phyloP scores from a whole-genome alignment of 768 basidiomycete species.

The Rhizopogon salebrosus region DNA sequence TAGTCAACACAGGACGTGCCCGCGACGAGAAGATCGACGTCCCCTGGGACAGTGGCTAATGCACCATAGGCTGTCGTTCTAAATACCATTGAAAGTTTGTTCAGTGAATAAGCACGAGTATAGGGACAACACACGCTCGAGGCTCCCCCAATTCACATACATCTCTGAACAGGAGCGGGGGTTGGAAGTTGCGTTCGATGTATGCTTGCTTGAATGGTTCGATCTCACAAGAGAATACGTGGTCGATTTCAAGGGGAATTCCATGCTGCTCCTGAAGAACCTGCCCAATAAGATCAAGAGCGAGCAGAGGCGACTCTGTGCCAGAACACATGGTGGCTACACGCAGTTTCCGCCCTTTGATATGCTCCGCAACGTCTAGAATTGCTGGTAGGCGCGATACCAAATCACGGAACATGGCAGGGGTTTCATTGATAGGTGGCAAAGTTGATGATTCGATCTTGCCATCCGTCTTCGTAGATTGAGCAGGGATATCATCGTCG shows the following conservation, averaged over 20 bases:
- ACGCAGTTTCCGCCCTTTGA: slow-evolving; percentile 79
- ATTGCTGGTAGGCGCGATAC: slow-evolving; percentile 62
- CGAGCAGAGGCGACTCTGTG: slow-evolving; percentile 91
- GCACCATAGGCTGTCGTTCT: slow-evolving; percentile 94
- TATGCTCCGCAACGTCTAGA: slow-evolving; percentile 56
- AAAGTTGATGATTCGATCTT: slow-evolving; percentile 54
- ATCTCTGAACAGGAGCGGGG: slow-evolving; percentile 88
- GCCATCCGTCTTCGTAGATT: slow-evolving; percentile 31
- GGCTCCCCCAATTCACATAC: slow-evolving; percentile 82
- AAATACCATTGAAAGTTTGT: slow-evolving; percentile 2
- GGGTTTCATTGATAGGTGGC: slow-evolving; percentile 71
- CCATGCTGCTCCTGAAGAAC: slow-evolving; percentile 66
- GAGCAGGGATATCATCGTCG: slow-evolving; percentile 28
- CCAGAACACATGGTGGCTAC: slow-evolving; percentile 98
- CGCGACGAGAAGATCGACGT: slow-evolving; percentile 86
- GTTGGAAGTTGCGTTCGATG: slow-evolving; percentile 93
- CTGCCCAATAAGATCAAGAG: slow-evolving; percentile 78
- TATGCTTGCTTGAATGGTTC: slow-evolving; percentile 98
- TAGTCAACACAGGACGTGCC: slow-evolving; percentile 98
- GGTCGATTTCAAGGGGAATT: slow-evolving; percentile 68
- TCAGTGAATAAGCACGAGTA: not conserved
- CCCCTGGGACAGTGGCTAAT: slow-evolving; percentile 77
- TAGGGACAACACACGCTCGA: slow-evolving; percentile 56
- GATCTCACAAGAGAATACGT: slow-evolving; percentile 96
- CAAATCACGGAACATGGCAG: slow-evolving; percentile 73